These are phyloP conservation scores for Leccinum longicurvipes DNA, from an alignment of 768 basidiomycete genomes.

Conservation along the genomic window DNA sequence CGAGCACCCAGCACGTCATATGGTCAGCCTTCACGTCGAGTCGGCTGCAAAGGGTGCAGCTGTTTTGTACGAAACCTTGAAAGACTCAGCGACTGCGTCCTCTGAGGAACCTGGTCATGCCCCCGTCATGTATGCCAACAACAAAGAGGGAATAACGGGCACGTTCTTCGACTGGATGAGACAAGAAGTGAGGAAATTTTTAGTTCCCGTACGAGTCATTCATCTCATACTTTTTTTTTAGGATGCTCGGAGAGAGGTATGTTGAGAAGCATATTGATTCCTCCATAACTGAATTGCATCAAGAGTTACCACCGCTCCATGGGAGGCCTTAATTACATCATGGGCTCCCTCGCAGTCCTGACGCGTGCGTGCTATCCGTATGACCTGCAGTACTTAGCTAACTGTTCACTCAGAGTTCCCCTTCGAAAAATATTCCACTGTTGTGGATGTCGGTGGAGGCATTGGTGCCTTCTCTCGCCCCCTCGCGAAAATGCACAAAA, in stretches of 20 bases:
- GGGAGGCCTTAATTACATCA: slow-evolving; percentile 21
- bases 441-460: slow-evolving; percentile 37
- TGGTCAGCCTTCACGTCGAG: slow-evolving; percentile 20
- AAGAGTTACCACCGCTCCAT: slow-evolving; percentile 25
- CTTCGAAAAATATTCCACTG: slow-evolving; percentile 26
- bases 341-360: slow-evolving; percentile 25
- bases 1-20: slow-evolving; percentile 20
- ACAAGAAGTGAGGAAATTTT: slow-evolving; percentile 14
- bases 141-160: slow-evolving; percentile 17
- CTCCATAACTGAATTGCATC: not conserved
- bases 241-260: slow-evolving; percentile 22
- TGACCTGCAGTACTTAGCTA: not conserved
- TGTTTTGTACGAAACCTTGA: slow-evolving; percentile 27
- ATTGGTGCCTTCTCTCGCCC: slow-evolving; percentile 31
- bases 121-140: slow-evolving; percentile 19
- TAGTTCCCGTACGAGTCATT: not conserved
- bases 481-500: slow-evolving; percentile 25
- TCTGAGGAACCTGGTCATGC: slow-evolving; percentile 22
- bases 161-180: slow-evolving; percentile 26
- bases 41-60: slow-evolving; percentile 13
- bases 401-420: slow-evolving; percentile 27
- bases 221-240: not conserved
- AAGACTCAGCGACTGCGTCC: slow-evolving; percentile 17
- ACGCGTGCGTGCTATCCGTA: slow-evolving; percentile 12
- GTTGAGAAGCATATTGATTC: not conserved